These are phyloP conservation scores for Zygosaccharomyces siamensis DNA, from an alignment of 805 yeast genomes.

Conservation along the genomic window DNA sequence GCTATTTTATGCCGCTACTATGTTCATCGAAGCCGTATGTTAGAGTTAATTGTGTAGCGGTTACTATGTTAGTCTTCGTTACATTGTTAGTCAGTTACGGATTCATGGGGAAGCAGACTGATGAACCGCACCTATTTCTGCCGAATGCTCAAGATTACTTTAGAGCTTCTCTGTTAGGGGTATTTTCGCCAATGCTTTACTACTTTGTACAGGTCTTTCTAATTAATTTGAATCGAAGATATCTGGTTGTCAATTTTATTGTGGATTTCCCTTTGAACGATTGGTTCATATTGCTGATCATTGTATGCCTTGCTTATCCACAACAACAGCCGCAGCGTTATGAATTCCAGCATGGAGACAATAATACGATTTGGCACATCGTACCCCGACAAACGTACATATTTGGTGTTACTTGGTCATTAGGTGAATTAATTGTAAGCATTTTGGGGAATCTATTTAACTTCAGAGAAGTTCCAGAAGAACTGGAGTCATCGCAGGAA, in stretches of 20 bases:
- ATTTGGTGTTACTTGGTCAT: constrained; percentile 38
- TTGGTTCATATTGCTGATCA: constrained; percentile 35
- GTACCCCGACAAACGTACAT: constrained; percentile 38
- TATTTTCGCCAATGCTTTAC: constrained; percentile 35
- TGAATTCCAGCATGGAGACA: background rate
- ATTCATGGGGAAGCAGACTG: constrained; percentile 22
- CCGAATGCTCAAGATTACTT: constrained; percentile 40
- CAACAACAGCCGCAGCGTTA: constrained; percentile 22
- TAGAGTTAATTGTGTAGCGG: constrained; percentile 15
- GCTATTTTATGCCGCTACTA: constrained; percentile 33
- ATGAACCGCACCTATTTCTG: constrained; percentile 31
- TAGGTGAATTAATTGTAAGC: constrained; percentile 33
- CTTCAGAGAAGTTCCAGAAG: constrained; percentile 22
- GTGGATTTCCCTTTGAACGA: constrained; percentile 34
- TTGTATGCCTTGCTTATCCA: constrained; percentile 39
- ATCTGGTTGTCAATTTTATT: constrained; percentile 30
- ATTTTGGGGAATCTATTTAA: constrained; percentile 24
- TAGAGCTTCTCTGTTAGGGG: constrained; percentile 36
- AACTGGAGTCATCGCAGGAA: background rate
- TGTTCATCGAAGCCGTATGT: constrained; percentile 31
- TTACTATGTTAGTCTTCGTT: constrained; percentile 15
- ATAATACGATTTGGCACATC: constrained; percentile 34
- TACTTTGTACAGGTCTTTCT: constrained; percentile 30
- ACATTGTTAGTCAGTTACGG: constrained; percentile 21
- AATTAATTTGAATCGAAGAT: constrained; percentile 27